Evolutionary conservation across 2,329 filamentous ascomycete genomes (phyloP).

Genomic region (Colletotrichum higginsianum): DNA sequence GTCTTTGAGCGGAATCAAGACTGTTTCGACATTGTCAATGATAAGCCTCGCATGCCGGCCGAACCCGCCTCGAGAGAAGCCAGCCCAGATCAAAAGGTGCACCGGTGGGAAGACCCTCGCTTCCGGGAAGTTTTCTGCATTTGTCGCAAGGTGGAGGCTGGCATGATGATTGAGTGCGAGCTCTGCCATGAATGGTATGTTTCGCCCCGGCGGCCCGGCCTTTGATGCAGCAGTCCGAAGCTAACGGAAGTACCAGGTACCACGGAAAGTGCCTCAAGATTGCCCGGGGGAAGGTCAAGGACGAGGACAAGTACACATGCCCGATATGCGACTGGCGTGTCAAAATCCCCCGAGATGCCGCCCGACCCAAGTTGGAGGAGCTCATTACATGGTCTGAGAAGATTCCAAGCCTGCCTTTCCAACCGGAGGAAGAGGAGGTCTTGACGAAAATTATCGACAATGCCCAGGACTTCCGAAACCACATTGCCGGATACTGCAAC

Average conservation of each 20-base stretch:
- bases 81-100: slow-evolving; percentile 66
- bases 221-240: slow-evolving; percentile 20
- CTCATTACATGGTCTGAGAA: slow-evolving; percentile 88
- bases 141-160: slow-evolving; percentile 91
- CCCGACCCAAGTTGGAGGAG: slow-evolving; percentile 94
- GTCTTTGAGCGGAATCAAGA: slow-evolving; percentile 90
- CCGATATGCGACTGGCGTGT: slow-evolving; percentile 98
- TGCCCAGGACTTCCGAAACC: slow-evolving; percentile 86
- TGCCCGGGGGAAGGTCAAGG: slow-evolving; percentile 96
- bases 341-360: slow-evolving; percentile 96
- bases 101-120: slow-evolving; percentile 73
- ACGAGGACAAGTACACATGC: slow-evolving; percentile 98
- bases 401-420: slow-evolving; percentile 86
- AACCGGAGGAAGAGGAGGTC: slow-evolving; percentile 93
- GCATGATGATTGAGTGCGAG: slow-evolving; percentile 99
- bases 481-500: slow-evolving; percentile 85
- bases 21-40: slow-evolving; percentile 89
- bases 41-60: slow-evolving; percentile 90
- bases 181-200: slow-evolving; percentile 95
- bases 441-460: slow-evolving; percentile 89
- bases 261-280: slow-evolving; percentile 99
- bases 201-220: not conserved
- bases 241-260: slow-evolving; percentile 72
- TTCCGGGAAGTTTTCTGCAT: slow-evolving; percentile 94
- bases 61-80: slow-evolving; percentile 92